Evolutionary conservation across 2,329 filamentous ascomycete species (phyloP).

Genomic region (Penicillium concentricum): DNA sequence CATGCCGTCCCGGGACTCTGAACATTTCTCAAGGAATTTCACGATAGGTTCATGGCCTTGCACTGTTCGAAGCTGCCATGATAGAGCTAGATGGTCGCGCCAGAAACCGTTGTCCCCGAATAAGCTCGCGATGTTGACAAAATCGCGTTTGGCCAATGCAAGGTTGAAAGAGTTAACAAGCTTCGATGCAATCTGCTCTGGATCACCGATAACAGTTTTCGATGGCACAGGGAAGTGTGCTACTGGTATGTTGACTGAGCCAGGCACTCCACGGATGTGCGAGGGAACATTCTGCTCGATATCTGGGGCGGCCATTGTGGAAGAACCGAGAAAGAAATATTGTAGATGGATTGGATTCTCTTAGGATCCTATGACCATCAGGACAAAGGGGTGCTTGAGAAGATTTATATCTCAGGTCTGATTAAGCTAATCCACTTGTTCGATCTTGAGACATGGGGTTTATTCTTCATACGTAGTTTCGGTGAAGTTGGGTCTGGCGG

Average conservation of each 20-base stretch:
- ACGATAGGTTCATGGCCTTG: not conserved
- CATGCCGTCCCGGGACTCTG: not conserved
- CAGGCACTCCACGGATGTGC: not conserved
- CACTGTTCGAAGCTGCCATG: not conserved
- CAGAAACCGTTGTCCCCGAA: not conserved
- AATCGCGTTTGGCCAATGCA: not conserved
- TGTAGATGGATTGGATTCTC: not conserved
- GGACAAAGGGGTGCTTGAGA: not conserved
- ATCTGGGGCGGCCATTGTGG: not conserved
- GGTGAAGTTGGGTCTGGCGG: no score
- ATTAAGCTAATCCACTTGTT: not conserved
- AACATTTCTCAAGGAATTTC: not conserved
- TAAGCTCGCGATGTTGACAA: not conserved
- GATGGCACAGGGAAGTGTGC: not conserved
- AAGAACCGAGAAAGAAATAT: not conserved
- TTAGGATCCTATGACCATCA: not conserved
- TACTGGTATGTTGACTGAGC: not conserved
- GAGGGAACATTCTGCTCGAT: not conserved
- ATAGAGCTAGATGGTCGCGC: not conserved
- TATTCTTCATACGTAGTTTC: no score
- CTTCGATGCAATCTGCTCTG: not conserved
- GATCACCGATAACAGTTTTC: not conserved
- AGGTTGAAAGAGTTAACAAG: not conserved
- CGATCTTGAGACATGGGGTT: no score
- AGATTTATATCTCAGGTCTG: not conserved